phyloP scores from a whole-genome alignment of 2,329 filamentous ascomycete species.

The Ophiostoma quercus region DNA sequence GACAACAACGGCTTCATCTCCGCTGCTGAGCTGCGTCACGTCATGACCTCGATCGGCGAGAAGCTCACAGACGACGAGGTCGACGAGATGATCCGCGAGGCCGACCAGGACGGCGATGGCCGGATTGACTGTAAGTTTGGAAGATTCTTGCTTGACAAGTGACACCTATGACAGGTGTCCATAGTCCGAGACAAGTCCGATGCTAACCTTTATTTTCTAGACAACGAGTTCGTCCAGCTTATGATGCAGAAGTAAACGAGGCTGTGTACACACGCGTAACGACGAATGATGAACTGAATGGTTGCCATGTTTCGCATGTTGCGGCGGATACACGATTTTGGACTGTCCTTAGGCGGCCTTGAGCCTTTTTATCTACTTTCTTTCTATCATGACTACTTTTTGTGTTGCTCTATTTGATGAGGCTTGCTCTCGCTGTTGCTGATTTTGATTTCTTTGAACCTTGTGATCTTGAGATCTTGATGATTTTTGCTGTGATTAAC shows the following conservation, averaged over 20 bases:
- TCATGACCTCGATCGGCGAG: constrained; percentile 89
- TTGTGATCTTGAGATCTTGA: neutral
- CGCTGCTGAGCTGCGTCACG: constrained; percentile 78
- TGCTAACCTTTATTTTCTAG: constrained; percentile 41
- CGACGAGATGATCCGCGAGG: constrained; percentile 89
- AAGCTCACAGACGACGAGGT: constrained; percentile 88
- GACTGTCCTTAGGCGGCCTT: constrained; percentile 15
- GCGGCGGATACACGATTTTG: constrained; percentile 21
- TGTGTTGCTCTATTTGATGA: constrained; percentile 5
- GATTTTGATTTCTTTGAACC: neutral
- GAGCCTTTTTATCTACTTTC: constrained; percentile 4
- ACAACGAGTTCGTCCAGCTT: constrained; percentile 89
- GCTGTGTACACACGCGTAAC: constrained; percentile 3
- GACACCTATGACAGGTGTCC: neutral
- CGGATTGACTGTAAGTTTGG: constrained; percentile 73
- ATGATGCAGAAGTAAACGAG: constrained; percentile 84
- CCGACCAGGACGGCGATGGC: constrained; percentile 83
- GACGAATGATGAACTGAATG: constrained; percentile 20
- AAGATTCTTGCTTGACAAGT: neutral
- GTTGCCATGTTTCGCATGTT: constrained; percentile 22
- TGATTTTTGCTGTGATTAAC: neutral
- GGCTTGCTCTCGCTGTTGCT: neutral
- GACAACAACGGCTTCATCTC: constrained; percentile 93
- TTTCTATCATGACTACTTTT: neutral
- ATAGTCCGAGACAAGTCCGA: neutral